Conservation (phyloP, 495 filamentous ascomycete species). For the Aspergillus carlsbadensis region DNA sequence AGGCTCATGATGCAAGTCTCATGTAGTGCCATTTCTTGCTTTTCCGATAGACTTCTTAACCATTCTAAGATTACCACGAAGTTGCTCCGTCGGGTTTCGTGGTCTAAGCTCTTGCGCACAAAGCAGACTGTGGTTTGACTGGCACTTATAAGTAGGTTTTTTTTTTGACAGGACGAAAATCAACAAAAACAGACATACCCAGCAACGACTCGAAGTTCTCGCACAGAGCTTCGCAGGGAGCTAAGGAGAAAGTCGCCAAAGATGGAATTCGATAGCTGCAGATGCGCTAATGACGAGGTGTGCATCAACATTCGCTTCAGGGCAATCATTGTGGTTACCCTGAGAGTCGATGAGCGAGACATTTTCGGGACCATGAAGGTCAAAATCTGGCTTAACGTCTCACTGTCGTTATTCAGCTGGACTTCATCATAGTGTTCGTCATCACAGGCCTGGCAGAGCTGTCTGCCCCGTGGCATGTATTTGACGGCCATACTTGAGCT, state of each 20-base stretch:
- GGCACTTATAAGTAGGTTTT: slow-evolving; percentile 36
- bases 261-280: slow-evolving; percentile 63
- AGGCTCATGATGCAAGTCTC: slow-evolving; percentile 85
- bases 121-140: slow-evolving; percentile 68
- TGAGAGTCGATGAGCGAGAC: slow-evolving; percentile 55
- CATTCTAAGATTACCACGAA: slow-evolving; percentile 64
- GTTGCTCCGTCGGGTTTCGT: slow-evolving; percentile 58
- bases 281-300: slow-evolving; percentile 49
- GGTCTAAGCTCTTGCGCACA: slow-evolving; percentile 48
- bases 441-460: slow-evolving; percentile 40
- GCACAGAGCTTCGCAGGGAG: slow-evolving; percentile 74
- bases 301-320: slow-evolving; percentile 68
- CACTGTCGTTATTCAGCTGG: slow-evolving; percentile 27
- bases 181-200: slow-evolving; percentile 43
- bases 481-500: slow-evolving; percentile 19
- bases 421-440: slow-evolving; percentile 21
- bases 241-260: slow-evolving; percentile 79
- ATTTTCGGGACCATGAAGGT: slow-evolving; percentile 56
- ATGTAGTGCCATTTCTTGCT: slow-evolving; percentile 59
- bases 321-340: slow-evolving; percentile 71
- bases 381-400: slow-evolving; percentile 54
- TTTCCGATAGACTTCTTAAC: slow-evolving; percentile 67
- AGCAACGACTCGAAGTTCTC: slow-evolving; percentile 83
- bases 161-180: too few species aligned
- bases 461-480: slow-evolving; percentile 20